Evolutionary conservation across 2,329 filamentous ascomycete species (phyloP).

Genomic region (Fusarium neocosmosporiellum): DNA sequence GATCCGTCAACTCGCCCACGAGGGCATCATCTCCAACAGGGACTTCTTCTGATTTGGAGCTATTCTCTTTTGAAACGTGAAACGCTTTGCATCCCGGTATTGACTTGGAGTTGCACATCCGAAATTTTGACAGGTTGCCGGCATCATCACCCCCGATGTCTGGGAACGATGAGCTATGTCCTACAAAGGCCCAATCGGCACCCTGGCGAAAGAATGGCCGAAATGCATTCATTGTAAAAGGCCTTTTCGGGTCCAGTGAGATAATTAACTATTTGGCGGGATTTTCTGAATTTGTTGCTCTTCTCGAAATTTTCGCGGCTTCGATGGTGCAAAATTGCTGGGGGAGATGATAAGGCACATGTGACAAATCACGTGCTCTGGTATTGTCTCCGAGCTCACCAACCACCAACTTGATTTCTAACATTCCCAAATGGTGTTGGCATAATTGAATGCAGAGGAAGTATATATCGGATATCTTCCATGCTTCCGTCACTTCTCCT

Average conservation of each 20-base stretch:
- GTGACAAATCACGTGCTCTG: not conserved
- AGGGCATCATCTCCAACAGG: constrained; percentile 49
- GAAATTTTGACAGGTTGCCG: constrained; percentile 51
- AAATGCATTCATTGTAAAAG: constrained; percentile 39
- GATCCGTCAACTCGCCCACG: constrained; percentile 60
- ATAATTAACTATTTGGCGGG: not conserved
- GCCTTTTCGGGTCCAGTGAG: rapidly evolving
- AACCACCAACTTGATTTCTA: not conserved
- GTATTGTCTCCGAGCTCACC: not conserved
- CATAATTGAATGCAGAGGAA: not conserved
- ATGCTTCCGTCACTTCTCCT: not conserved
- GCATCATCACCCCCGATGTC: constrained; percentile 54
- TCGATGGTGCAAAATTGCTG: not conserved
- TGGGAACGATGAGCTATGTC: constrained; percentile 65
- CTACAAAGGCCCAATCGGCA: constrained; percentile 63
- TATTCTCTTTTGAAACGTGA: constrained; percentile 56
- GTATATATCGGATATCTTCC: too few relatives aligned
- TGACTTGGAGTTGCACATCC: constrained; percentile 52
- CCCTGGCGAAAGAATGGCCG: constrained; percentile 16
- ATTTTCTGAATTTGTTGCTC: not conserved
- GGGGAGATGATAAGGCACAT: not conserved
- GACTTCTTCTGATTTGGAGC: constrained; percentile 51
- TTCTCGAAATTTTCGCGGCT: not conserved
- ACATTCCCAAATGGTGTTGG: not conserved
- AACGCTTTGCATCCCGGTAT: constrained; percentile 71